These are phyloP conservation scores for Schizochytrium sp. DNA, from an alignment of 108 stramenopile genomes.

Conservation along the genomic window DNA sequence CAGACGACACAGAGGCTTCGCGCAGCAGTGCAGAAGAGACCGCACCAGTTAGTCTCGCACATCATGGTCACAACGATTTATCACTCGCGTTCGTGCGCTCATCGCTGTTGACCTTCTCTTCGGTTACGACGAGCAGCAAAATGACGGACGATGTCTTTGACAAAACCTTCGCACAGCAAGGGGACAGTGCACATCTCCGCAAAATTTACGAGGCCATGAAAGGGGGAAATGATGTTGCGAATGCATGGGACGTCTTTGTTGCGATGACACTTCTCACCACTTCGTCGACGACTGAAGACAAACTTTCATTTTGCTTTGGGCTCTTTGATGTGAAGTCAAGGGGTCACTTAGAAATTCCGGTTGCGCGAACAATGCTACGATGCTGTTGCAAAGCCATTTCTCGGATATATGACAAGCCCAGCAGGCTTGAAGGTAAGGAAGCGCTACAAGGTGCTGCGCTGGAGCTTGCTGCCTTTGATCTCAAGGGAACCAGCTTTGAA, in stretches of 20 bases:
- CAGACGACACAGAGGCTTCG: neutral
- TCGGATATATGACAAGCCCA: neutral
- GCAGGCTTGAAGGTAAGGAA: neutral
- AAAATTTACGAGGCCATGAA: neutral
- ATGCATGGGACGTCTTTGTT: neutral
- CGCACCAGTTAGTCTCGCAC: no score
- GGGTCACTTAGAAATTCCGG: neutral
- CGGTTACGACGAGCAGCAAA: neutral
- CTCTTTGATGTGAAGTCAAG: neutral
- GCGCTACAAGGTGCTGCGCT: neutral
- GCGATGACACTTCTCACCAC: neutral
- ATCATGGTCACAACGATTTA: neutral
- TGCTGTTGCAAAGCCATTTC: constrained; percentile 14
- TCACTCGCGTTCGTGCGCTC: neutral
- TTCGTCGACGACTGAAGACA: neutral
- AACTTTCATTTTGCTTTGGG: neutral
- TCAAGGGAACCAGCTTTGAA: neutral
- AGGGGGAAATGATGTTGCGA: neutral
- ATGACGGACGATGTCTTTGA: constrained; percentile 12
- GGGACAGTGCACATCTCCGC: neutral
- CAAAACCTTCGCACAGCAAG: neutral
- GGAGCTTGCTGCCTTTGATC: neutral
- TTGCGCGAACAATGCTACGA: neutral
- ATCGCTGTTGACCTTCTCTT: neutral
- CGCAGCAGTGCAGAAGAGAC: no score